Percentiles rank a stretch among this genome's conserved stretches.
Evolutionary conservation across 208 protist genomes (phyloP).

Genomic region (Leishmania gerbilli): DNA sequence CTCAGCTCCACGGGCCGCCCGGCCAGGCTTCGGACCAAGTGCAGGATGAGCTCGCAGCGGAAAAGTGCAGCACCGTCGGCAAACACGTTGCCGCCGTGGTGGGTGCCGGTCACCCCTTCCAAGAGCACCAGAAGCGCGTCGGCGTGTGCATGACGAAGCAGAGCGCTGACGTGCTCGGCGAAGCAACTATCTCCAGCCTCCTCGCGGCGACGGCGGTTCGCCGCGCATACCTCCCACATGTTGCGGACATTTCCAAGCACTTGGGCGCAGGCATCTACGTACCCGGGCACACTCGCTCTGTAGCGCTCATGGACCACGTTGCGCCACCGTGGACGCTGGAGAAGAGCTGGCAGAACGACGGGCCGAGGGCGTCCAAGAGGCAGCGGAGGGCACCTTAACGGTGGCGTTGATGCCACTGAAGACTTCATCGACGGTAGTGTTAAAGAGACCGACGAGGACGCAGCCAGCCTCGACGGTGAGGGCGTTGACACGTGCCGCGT

Average conservation of each 20-base stretch:
- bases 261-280: constrained; percentile 1
- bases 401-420: background rate
- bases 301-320: background rate
- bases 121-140: constrained; percentile 53
- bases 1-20: constrained; percentile 5
- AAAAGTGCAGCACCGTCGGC: background rate
- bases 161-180: background rate
- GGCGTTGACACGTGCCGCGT: background rate
- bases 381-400: background rate
- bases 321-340: constrained; percentile 10
- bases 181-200: background rate
- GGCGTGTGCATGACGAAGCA: constrained; percentile 24
- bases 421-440: too few relatives aligned
- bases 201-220: background rate
- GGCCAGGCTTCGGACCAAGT: constrained; percentile 4
- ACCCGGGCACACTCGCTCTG: background rate
- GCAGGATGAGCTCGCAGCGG: background rate
- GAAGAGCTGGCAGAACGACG: background rate
- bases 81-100: background rate
- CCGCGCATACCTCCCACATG: background rate
- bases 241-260: background rate
- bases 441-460: background rate
- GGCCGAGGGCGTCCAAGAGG: too few relatives aligned
- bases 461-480: too few relatives aligned
- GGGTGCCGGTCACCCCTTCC: constrained; percentile 29